phyloP scores from a whole-genome alignment of 2,329 filamentous ascomycete species.

The Celoporthe dispersa region DNA sequence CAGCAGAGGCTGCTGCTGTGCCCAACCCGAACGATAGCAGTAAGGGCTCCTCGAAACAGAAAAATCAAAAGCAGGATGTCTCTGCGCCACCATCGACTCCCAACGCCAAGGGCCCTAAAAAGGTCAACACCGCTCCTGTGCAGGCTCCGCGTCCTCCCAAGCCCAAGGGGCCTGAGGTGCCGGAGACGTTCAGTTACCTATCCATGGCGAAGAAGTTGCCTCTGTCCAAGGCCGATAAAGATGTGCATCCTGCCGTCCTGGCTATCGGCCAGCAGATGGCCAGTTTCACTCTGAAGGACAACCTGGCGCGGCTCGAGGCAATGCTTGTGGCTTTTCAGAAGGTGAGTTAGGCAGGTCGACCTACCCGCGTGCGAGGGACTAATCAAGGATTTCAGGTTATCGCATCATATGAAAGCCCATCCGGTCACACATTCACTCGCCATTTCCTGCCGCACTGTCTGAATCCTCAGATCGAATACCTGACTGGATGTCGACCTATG shows the following conservation, averaged over 20 bases:
- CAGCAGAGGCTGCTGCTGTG: constrained; percentile 43
- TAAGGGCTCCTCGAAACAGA: constrained; percentile 42
- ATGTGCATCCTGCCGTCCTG: constrained; percentile 85
- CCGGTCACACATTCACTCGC: constrained; percentile 81
- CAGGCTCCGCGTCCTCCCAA: constrained; percentile 48
- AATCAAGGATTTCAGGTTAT: constrained; percentile 67
- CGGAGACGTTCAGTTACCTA: constrained; percentile 81
- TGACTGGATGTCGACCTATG: constrained; percentile 92
- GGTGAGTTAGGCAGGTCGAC: constrained; percentile 50
- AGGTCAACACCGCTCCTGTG: constrained; percentile 3
- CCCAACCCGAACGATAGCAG: constrained; percentile 48
- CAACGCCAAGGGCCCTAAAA: constrained; percentile 37
- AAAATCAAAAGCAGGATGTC: constrained; percentile 52
- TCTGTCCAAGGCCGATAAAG: constrained; percentile 65
- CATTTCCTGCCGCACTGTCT: constrained; percentile 91
- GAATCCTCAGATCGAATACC: constrained; percentile 92
- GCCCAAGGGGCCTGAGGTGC: constrained; percentile 60
- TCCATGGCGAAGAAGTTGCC: constrained; percentile 66
- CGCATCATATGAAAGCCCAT: constrained; percentile 87
- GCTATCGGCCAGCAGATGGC: constrained; percentile 89
- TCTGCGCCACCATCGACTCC: constrained; percentile 36
- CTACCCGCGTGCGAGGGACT: constrained; percentile 14
- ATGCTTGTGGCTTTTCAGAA: constrained; percentile 89
- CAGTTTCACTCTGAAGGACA: constrained; percentile 85
- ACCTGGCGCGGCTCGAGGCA: constrained; percentile 83